Conservation (phyloP, 306 rosid genomes). For the Vicia villosa region DNA sequence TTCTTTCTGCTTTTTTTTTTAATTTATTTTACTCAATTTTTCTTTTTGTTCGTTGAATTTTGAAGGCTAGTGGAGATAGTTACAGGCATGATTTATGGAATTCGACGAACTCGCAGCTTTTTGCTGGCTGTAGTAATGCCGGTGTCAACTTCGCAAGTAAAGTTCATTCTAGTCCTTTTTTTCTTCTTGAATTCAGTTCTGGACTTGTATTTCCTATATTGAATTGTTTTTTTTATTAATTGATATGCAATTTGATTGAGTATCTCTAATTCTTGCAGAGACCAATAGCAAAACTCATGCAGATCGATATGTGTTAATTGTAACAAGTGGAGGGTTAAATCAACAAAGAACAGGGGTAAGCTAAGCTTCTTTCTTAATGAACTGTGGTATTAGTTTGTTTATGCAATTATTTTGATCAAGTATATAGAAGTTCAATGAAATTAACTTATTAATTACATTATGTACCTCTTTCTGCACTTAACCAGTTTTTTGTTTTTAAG, state of each 20-base stretch:
- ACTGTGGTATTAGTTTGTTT: constrained; percentile 4
- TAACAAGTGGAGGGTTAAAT: constrained; percentile 90
- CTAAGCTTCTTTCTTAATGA: not conserved
- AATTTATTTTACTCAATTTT: not conserved
- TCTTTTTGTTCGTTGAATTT: not conserved
- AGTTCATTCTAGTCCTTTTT: not conserved
- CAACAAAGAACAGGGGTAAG: constrained; percentile 98
- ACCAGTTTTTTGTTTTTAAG: not conserved
- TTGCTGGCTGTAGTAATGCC: constrained; percentile 67
- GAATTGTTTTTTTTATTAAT: not conserved
- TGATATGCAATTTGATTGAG: constrained; percentile 1
- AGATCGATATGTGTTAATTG: constrained; percentile 69
- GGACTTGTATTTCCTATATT: not conserved
- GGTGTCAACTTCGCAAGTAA: constrained; percentile 60
- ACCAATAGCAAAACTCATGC: constrained; percentile 66
- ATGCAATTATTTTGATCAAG: not conserved
- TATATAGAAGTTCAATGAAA: not conserved
- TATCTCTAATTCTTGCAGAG: constrained; percentile 44
- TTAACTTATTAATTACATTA: constrained; percentile 1
- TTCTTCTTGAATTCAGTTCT: not conserved
- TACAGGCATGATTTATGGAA: constrained; percentile 68
- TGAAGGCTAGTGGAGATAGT: constrained; percentile 52
- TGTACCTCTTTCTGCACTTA: not conserved
- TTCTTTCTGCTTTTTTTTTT: constrained; percentile 17
- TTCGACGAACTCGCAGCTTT: constrained; percentile 47